Evolutionary conservation across 306 rosid species (phyloP).

Genomic region (peach (Prunus persica)): DNA sequence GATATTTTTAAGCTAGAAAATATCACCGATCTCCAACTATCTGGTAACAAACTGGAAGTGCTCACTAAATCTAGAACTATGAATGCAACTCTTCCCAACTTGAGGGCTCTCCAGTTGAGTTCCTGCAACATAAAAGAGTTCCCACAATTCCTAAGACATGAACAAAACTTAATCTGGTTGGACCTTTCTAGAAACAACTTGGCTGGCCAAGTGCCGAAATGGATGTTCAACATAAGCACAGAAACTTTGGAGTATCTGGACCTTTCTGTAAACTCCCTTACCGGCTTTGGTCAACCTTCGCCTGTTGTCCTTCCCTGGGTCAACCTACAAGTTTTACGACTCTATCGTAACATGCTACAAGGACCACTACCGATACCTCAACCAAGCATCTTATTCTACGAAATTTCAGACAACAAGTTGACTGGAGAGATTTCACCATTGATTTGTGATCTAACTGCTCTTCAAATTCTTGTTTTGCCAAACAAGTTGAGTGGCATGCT

Average conservation of each 20-base stretch:
- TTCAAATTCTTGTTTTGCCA: background rate
- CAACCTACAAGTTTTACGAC: accelerated
- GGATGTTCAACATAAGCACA: background rate
- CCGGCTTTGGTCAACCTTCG: background rate
- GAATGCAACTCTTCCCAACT: background rate
- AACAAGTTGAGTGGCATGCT: background rate
- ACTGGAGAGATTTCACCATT: background rate
- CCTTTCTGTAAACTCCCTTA: background rate
- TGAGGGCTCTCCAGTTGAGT: accelerated
- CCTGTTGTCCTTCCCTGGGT: background rate
- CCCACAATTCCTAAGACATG: too few species aligned
- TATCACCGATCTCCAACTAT: background rate
- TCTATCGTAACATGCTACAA: background rate
- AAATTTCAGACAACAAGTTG: background rate
- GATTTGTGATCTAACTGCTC: background rate
- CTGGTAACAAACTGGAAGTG: background rate
- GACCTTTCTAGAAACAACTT: background rate
- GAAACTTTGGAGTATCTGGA: background rate
- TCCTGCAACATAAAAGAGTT: too few species aligned
- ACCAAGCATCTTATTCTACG: background rate
- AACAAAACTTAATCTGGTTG: too few species aligned
- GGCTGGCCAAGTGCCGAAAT: background rate
- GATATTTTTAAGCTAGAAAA: background rate
- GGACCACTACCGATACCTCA: background rate
- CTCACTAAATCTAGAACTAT: accelerated